Percentiles rank a stretch among this genome's conserved stretches.
phyloP scores from a whole-genome alignment of 148 eudicot species.

The Rhododendron mucronatum region DNA sequence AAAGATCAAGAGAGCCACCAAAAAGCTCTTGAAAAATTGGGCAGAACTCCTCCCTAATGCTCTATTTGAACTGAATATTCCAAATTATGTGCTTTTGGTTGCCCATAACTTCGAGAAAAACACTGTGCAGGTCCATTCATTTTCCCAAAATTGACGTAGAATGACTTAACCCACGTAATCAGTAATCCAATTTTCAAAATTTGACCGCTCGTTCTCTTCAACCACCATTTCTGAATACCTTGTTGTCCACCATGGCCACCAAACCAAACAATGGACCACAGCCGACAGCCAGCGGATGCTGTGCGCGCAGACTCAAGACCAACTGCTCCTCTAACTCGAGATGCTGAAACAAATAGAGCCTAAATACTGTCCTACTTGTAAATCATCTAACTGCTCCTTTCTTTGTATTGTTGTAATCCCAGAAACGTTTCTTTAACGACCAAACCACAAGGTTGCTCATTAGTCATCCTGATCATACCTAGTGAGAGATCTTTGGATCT shows the following conservation, averaged over 20 bases:
- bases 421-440: neutral
- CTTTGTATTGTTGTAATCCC: neutral
- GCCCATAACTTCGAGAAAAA: neutral
- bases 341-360: neutral
- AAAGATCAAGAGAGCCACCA: too few relatives aligned
- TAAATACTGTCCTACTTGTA: neutral
- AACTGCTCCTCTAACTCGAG: neutral
- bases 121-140: neutral
- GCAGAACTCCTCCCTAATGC: neutral
- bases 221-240: neutral
- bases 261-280: neutral
- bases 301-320: neutral
- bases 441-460: neutral
- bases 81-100: neutral
- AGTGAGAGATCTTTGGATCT: neutral
- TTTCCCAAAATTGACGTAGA: neutral
- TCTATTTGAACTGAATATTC: neutral
- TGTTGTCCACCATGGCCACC: neutral
- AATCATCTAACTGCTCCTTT: neutral
- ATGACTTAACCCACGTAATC: neutral
- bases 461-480: neutral
- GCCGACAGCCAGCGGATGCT: neutral
- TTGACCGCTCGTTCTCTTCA: neutral
- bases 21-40: too few relatives aligned
- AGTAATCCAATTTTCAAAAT: too few relatives aligned